A percentile compares a stretch with the other conserved stretches of the same genome.
Evolutionary conservation across 495 filamentous ascomycete genomes (phyloP).

Genomic region (Extremus antarcticus): DNA sequence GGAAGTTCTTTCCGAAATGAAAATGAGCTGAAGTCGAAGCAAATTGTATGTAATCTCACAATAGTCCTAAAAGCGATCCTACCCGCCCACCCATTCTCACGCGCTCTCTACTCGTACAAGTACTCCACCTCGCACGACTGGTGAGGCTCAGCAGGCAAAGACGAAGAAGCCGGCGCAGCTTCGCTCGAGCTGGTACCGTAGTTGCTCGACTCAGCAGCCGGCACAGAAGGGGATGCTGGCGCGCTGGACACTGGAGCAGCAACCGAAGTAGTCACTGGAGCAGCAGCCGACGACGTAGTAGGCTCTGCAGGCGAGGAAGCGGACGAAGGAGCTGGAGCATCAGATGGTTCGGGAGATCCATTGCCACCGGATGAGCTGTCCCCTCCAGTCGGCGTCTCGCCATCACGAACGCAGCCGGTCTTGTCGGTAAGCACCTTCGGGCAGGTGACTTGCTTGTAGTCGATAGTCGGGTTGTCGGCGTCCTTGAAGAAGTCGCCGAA

Average conservation of each 20-base stretch:
- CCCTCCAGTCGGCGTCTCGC: conserved; percentile 14
- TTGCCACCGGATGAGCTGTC: neutral
- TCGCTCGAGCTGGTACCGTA: neutral
- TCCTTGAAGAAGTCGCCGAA: conserved; percentile 53
- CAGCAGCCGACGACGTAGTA: neutral
- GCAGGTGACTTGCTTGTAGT: conserved; percentile 48
- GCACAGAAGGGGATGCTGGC: neutral
- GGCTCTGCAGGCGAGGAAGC: neutral
- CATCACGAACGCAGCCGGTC: conserved; percentile 35
- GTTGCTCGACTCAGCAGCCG: neutral
- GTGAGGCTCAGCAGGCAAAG: neutral
- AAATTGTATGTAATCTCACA: too few species aligned
- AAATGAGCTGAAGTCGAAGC: neutral
- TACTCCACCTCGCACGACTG: neutral
- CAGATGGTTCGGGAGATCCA: neutral
- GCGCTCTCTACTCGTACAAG: neutral
- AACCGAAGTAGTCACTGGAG: neutral
- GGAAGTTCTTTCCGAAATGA: neutral
- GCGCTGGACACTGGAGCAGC: neutral
- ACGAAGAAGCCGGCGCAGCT: neutral
- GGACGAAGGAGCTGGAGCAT: neutral
- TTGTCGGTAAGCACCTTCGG: conserved; percentile 48
- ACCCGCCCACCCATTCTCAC: too few species aligned
- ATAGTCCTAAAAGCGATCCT: too few species aligned
- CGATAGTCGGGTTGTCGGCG: conserved; percentile 50